These are phyloP conservation scores for Neolentinus lepideus DNA, from an alignment of 1,284 basidiomycete species.

Conservation along the genomic window DNA sequence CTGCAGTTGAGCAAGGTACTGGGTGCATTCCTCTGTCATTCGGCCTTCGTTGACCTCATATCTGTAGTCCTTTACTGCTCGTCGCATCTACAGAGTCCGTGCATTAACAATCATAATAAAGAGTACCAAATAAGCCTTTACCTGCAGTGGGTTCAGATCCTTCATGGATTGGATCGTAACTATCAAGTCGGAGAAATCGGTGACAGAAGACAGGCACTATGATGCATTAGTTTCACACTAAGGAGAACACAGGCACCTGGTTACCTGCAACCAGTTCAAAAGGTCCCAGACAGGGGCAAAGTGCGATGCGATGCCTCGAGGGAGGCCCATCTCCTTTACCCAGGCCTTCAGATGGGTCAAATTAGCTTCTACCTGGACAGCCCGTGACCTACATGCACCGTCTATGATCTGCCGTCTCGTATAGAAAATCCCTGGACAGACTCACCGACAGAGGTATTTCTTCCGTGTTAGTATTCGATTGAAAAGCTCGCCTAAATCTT, in stretches of 20 bases:
- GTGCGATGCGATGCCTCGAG: conserved; percentile 74
- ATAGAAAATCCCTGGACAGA: conserved; percentile 4
- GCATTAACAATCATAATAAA: neutral
- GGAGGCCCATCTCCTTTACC: conserved; percentile 78
- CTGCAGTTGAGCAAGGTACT: conserved; percentile 90
- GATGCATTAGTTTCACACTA: conserved; percentile 13
- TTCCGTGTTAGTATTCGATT: conserved; percentile 89
- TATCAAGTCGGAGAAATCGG: conserved; percentile 83
- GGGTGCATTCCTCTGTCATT: conserved; percentile 92
- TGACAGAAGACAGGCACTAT: conserved; percentile 79
- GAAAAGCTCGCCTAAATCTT: conserved; percentile 76
- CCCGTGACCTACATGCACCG: conserved; percentile 52
- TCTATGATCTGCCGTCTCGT: neutral
- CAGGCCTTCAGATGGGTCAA: conserved; percentile 86
- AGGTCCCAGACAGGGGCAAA: conserved; percentile 84
- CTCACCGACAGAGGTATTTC: conserved; percentile 87
- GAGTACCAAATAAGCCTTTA: conserved; percentile 18
- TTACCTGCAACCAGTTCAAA: conserved; percentile 80
- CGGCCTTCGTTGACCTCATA: conserved; percentile 89
- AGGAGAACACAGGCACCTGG: conserved; percentile 11
- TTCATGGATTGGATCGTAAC: conserved; percentile 87
- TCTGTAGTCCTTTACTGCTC: conserved; percentile 89
- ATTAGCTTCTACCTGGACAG: conserved; percentile 89
- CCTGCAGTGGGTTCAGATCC: conserved; percentile 87
- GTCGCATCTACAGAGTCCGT: conserved; percentile 69